phyloP scores from a whole-genome alignment of 345 rosid species.

The Erodium maritimum region DNA sequence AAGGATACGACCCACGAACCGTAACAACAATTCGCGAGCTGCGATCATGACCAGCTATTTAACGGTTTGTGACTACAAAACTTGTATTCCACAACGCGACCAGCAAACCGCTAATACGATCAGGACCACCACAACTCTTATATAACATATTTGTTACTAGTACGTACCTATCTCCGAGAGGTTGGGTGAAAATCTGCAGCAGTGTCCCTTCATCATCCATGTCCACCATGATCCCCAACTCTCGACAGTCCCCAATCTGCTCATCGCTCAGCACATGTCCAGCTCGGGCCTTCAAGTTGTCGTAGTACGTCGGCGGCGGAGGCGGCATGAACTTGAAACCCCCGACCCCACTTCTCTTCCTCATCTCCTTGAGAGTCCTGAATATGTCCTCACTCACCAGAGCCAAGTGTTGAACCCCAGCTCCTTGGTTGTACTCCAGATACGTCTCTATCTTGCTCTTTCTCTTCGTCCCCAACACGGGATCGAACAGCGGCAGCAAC shows the following conservation, averaged over 20 bases:
- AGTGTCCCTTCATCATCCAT: conserved; percentile 91
- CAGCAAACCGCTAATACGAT: no score
- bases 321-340: no score
- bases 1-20: no score
- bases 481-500: conserved; percentile 73
- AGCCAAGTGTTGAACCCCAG: conserved; percentile 86
- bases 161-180: conserved; percentile 77
- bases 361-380: conserved; percentile 68
- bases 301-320: conserved; percentile 77
- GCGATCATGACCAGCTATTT: no score
- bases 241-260: conserved; percentile 77
- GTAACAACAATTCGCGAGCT: no score
- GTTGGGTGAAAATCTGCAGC: conserved; percentile 91
- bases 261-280: conserved; percentile 69
- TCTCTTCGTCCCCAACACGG: conserved; percentile 79
- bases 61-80: no score
- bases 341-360: conserved; percentile 65
- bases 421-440: conserved; percentile 88
- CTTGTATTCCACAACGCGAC: no score
- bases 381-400: conserved; percentile 64
- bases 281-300: conserved; percentile 55
- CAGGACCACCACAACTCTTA: no score
- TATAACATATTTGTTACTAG: no score
- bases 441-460: conserved; percentile 93
- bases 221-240: conserved; percentile 82